Percentiles rank a stretch among this genome's conserved stretches.
Evolutionary conservation across 2,329 filamentous ascomycete species (phyloP).

Genomic region (Nemania sp.): DNA sequence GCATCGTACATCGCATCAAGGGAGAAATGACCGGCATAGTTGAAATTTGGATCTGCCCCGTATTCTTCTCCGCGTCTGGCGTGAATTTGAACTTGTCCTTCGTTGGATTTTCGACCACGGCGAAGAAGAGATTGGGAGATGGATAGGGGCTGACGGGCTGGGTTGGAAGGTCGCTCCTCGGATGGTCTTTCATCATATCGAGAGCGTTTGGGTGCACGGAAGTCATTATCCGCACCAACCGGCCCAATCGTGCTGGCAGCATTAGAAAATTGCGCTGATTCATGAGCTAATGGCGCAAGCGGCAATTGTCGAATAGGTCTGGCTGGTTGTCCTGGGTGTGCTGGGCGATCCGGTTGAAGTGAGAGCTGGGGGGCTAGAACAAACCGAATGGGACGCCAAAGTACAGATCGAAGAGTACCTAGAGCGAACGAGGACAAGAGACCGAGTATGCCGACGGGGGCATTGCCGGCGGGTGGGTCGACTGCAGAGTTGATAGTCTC

Average conservation of each 20-base stretch:
- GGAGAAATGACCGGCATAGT: slow-evolving; percentile 34
- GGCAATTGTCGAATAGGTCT: not conserved
- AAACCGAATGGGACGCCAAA: slow-evolving; percentile 17
- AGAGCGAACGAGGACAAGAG: slow-evolving; percentile 8
- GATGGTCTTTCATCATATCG: slow-evolving; percentile 13
- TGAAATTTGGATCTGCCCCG: slow-evolving; percentile 27
- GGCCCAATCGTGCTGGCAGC: not conserved
- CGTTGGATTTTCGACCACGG: not conserved
- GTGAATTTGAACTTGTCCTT: too few species aligned
- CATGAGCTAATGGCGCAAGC: not conserved
- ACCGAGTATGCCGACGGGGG: slow-evolving; percentile 6
- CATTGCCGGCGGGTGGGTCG: not conserved
- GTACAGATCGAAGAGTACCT: not conserved
- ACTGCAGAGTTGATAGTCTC: not conserved
- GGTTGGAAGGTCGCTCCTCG: not conserved
- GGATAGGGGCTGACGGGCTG: not conserved
- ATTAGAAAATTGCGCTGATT: not conserved
- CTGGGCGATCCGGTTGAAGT: not conserved
- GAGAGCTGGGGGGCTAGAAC: not conserved
- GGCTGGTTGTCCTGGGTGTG: slow-evolving; percentile 1
- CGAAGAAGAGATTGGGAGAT: not conserved
- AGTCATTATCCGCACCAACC: not conserved
- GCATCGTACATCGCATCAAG: slow-evolving; percentile 24
- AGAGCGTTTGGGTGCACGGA: slow-evolving; percentile 20
- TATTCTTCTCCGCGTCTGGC: too few species aligned